Evolutionary conservation across 345 rosid species (phyloP), one percentile per base, ranked within the genome.

Genomic region (Toxicodendron radicans): DNA sequence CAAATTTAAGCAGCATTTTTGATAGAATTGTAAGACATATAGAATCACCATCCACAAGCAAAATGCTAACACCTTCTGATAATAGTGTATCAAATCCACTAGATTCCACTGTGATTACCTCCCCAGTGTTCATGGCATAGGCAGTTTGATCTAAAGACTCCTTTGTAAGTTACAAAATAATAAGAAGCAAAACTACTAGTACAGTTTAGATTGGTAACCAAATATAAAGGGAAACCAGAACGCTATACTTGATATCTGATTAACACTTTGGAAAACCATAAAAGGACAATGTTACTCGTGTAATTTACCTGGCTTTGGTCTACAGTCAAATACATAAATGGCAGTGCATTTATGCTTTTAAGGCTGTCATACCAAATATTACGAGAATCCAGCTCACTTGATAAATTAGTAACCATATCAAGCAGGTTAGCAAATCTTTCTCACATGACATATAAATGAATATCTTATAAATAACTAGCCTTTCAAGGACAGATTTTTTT

Each of bases 11-110:
- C 32, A 89, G 88, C 87, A 80, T 87, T 66, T 66, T 75, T 10
- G 86, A 78, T 51, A 74, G 70, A 70, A 83, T 64, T 48, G 77
- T 60, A 49, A 89, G 83, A 71, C 80, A 58, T 13, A 80, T 79
- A 1, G 81, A 75, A 81, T 88, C 83, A 68, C 68, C 63, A 8
- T 88, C 88, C 64, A 84, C 74, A 0, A 86, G 82, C 78, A 87
- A 76, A 57, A 89, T 41, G 17, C 75, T 71, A 60, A 78, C 11
- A 67, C 78, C 67, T 14, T 3, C 17, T 5, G 24, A 32, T 45
- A 71, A 69, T 58, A 41, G 48, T 56, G 46, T 66, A 49, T 67
- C 65, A 23, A 48, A 64, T 52, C 65, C 27, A 2, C 62, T 20
- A 49, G 60, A 71, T 67, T 79, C 73, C 46, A 52, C 23, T 53